Evolutionary conservation across 768 basidiomycete species (phyloP).

Genomic region (Kwoniella botswanensis): DNA sequence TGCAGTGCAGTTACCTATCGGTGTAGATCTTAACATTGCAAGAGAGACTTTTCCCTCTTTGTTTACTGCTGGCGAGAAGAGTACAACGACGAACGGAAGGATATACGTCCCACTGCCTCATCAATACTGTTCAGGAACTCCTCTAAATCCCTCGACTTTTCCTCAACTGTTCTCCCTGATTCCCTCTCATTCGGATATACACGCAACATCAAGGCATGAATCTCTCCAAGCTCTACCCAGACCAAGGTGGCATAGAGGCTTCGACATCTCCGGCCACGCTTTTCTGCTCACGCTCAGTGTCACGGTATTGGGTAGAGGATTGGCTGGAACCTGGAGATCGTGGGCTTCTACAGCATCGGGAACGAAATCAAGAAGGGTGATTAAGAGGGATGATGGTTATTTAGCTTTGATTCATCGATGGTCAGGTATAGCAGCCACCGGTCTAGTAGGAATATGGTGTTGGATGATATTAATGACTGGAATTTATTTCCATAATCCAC

Average conservation of each 20-base stretch:
- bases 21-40: constrained; percentile 7
- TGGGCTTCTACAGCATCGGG: constrained; percentile 13
- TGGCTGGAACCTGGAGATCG: constrained; percentile 60
- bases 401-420: constrained; percentile 18
- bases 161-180: constrained; percentile 30
- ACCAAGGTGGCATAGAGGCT: constrained; percentile 76
- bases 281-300: constrained; percentile 82
- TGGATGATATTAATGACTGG: constrained; percentile 79
- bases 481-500: constrained; percentile 86
- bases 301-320: constrained; percentile 78
- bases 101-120: constrained; percentile 24
- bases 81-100: neutral
- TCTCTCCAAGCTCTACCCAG: constrained; percentile 26
- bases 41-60: constrained; percentile 8
- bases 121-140: constrained; percentile 24
- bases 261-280: constrained; percentile 92
- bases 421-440: constrained; percentile 25
- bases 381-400: constrained; percentile 5
- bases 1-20: constrained; percentile 35
- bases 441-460: constrained; percentile 67
- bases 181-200: constrained; percentile 1
- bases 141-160: constrained; percentile 19
- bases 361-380: neutral
- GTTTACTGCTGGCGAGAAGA: constrained; percentile 10
- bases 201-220: constrained; percentile 16